These are phyloP conservation scores for Calonectria pseudoreteaudii DNA, from an alignment of 2,329 filamentous ascomycete genomes.

Conservation along the genomic window DNA sequence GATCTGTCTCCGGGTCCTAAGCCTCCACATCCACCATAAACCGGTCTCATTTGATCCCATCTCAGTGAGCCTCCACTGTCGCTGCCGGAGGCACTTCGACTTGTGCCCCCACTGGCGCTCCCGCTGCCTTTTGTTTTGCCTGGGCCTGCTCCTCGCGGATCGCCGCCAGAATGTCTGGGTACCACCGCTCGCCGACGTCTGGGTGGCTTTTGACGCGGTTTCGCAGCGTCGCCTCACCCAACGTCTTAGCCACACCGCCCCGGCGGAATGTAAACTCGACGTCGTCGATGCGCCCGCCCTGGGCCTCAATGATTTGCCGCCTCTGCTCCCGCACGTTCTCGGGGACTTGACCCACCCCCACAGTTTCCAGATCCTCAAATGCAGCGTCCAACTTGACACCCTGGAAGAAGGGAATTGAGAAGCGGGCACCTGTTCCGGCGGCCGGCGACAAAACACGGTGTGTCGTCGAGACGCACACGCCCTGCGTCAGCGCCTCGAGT, in stretches of 20 bases:
- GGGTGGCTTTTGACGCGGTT: slow-evolving; percentile 90
- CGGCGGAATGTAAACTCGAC: slow-evolving; percentile 89
- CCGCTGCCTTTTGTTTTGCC: slow-evolving; percentile 48
- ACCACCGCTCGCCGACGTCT: slow-evolving; percentile 87
- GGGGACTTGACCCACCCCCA: slow-evolving; percentile 70
- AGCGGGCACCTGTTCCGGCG: slow-evolving; percentile 77
- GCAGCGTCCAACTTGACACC: slow-evolving; percentile 83
- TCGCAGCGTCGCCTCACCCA: slow-evolving; percentile 86
- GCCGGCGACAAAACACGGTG: slow-evolving; percentile 83
- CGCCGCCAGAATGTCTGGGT: slow-evolving; percentile 70
- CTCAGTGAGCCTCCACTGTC: slow-evolving; percentile 48
- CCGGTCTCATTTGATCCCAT: slow-evolving; percentile 12
- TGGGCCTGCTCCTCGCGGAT: slow-evolving; percentile 69
- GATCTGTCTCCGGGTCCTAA: slow-evolving; percentile 19
- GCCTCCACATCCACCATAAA: slow-evolving; percentile 22
- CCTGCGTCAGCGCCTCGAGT: slow-evolving; percentile 85
- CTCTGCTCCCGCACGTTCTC: slow-evolving; percentile 72
- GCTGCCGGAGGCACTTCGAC: slow-evolving; percentile 36
- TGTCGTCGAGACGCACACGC: slow-evolving; percentile 85
- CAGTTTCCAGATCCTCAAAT: slow-evolving; percentile 79
- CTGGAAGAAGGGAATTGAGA: slow-evolving; percentile 89
- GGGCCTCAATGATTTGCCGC: slow-evolving; percentile 66
- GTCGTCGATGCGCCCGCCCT: slow-evolving; percentile 73
- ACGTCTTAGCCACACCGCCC: slow-evolving; percentile 72
- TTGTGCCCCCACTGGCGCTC: slow-evolving; percentile 27